Base-by-base conservation (phyloP, 371 early-diverging fungal genomes). In the Catenaria anguillulae region DNA sequence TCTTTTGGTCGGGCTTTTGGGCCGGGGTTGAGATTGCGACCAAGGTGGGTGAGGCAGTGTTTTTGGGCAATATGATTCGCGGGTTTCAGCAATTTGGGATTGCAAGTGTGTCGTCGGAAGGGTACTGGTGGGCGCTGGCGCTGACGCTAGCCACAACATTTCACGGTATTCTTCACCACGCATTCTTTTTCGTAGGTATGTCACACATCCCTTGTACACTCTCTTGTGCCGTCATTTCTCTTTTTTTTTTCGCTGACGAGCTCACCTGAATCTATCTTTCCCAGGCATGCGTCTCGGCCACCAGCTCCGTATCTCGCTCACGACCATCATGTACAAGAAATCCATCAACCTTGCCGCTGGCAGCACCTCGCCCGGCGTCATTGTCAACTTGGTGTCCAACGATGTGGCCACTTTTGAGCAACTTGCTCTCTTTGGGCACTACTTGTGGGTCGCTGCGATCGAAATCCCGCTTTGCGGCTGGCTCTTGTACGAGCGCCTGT, bases 341-440 rank as follows among this genome's bases (percentile, higher is more conserved):
- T 13, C 42, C 13, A 36, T 58, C 21, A 13, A 19, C 21, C 58
- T 58, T 17, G 24, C 58, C 26, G 31, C 58, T 31, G 36, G 40
- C 12, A 12, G 36, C 42, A 21, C 36, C 15, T 58, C 58, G 13
- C 36, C 68, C 19, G 71, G 73, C 1, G 66, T 65, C 33, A 56
- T 71, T 34, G 60, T 66, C 55, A 73, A 69, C 65, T 34, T 70
- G 33, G 63, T 71, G 31, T 63, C 73, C 29, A 66, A 69, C 42
- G 73, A 73, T 56, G 35, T 66, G 24, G 35, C 55, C 5, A 55
- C 68, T 1, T 61, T 73, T 36, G 71, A 73, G 56, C 33, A 46
- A 45, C 61, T 67, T 42, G 46, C 64, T 2, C 52, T 43, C 19
- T 62, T 56, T 31, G 50, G 69, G 54, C 63, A 70, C 63, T 52